Evolutionary conservation across 2,329 filamentous ascomycete species (phyloP).

Genomic region (Chaetomiaceae sp.): DNA sequence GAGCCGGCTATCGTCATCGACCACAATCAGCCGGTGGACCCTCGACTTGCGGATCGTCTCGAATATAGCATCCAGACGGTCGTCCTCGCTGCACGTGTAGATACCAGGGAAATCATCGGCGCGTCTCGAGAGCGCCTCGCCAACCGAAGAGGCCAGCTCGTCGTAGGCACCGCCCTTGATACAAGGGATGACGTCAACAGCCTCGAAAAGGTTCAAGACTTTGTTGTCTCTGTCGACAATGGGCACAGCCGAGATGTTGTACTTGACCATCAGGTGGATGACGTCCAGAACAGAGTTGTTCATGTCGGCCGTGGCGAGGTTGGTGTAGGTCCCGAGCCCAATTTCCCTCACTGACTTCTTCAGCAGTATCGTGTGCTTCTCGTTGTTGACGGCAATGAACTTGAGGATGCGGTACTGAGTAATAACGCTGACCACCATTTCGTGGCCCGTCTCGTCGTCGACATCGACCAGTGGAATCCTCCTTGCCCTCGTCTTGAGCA

Average conservation of each 20-base stretch:
- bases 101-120: constrained; percentile 92
- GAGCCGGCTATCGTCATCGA: constrained; percentile 82
- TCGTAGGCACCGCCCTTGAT: constrained; percentile 94
- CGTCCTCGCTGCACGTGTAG: constrained; percentile 88
- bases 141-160: constrained; percentile 78
- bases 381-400: constrained; percentile 92
- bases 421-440: constrained; percentile 93
- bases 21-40: constrained; percentile 87
- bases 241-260: constrained; percentile 91
- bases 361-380: constrained; percentile 78
- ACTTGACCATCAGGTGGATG: constrained; percentile 86
- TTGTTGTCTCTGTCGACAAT: constrained; percentile 74
- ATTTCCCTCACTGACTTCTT: constrained; percentile 84
- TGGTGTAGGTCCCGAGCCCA: constrained; percentile 75
- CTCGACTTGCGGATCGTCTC: constrained; percentile 93
- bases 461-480: constrained; percentile 90
- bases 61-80: constrained; percentile 91
- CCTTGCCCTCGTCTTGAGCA: constrained; percentile 89
- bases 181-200: constrained; percentile 92
- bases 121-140: constrained; percentile 81
- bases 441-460: constrained; percentile 87
- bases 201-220: constrained; percentile 94
- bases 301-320: constrained; percentile 82
- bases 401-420: constrained; percentile 98
- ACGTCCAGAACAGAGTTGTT: constrained; percentile 87